These are phyloP conservation scores for Fusarium chlamydosporum DNA, from an alignment of 2,329 filamentous ascomycete species.

Conservation along the genomic window DNA sequence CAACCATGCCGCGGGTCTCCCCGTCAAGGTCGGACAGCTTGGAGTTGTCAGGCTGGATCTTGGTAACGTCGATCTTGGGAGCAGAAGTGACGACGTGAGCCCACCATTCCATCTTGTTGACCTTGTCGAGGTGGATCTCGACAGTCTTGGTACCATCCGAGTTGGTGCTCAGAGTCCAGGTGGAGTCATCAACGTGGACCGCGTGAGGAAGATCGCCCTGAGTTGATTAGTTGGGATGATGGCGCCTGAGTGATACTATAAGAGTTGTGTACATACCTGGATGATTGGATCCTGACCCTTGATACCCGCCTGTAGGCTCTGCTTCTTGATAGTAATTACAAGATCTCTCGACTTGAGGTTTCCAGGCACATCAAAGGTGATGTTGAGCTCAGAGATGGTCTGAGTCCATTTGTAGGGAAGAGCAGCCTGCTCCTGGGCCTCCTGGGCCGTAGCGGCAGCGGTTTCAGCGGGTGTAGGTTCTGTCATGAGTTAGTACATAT, in stretches of 20 bases:
- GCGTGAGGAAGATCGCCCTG: slow-evolving; percentile 88
- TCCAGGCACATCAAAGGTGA: slow-evolving; percentile 81
- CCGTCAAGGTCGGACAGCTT: slow-evolving; percentile 94
- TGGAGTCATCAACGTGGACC: slow-evolving; percentile 87
- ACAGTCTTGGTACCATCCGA: slow-evolving; percentile 77
- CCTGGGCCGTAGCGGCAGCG: slow-evolving; percentile 74
- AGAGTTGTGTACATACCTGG: slow-evolving; percentile 68
- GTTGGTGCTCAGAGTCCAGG: slow-evolving; percentile 88
- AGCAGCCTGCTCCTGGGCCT: slow-evolving; percentile 87
- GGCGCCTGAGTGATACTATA: neutral
- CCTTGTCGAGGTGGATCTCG: slow-evolving; percentile 91
- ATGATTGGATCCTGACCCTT: slow-evolving; percentile 92
- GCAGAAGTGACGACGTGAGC: slow-evolving; percentile 87
- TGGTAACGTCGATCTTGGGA: slow-evolving; percentile 93
- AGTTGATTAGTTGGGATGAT: slow-evolving; percentile 1
- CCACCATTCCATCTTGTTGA: slow-evolving; percentile 99
- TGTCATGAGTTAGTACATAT: slow-evolving; percentile 43
- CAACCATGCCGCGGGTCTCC: slow-evolving; percentile 95
- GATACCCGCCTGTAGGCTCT: slow-evolving; percentile 81
- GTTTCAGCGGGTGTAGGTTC: slow-evolving; percentile 70
- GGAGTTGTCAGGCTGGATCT: slow-evolving; percentile 93
- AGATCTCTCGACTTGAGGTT: slow-evolving; percentile 90
- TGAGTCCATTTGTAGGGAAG: slow-evolving; percentile 99
- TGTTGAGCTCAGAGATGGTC: slow-evolving; percentile 88
- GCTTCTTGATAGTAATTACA: slow-evolving; percentile 85